Evolutionary conservation across 2,329 filamentous ascomycete species (phyloP), one percentile per base, ranked within the genome.

Genomic region (Botrytis hyacinthi): DNA sequence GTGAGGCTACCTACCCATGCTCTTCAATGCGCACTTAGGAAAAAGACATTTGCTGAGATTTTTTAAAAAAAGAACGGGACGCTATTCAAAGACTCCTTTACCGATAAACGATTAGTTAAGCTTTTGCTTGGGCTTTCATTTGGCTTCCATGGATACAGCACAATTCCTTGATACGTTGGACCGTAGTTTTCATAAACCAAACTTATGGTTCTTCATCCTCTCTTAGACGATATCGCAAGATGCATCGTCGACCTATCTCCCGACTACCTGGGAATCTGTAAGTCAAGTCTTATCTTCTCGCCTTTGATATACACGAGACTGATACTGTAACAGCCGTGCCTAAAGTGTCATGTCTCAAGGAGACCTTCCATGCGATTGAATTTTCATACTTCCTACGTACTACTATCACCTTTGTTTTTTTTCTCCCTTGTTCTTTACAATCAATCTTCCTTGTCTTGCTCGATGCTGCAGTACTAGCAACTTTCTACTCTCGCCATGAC

Each of bases 41-140:
- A 66, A 35, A 44, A 46, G 67, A 66, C 66, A 68, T 65, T 75
- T 78, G 70, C 77, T 78, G 77, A 78, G 75, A 76, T 69, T 73
- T 66, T 66, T 44, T 44, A 2, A 22, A 75, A 46, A 66, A 75
- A 79, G 78, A 66, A 78, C 79, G 29, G 79, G 78, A 62, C 74
- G 78, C 70, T 80, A 79, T 74, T 77, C 79, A 48, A 80, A 80
- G 65, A 80, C 79, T 42, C 78, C 79, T 12, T 67, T 79, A 65
- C 78, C 78, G 7, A 78, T 80, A 65, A 75, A 77, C 73, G 61
- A 66, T 32, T 72, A 42, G 35, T 42, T 57, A 37, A 42, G 32
- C 48, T 10, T 29, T 40, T 37, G 44, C 66, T 57, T 32, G 66
- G 54, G 16, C 18, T 9, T 57, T 20, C 26, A n/a, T 32, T n/a